Evolutionary conservation across 306 rosid genomes (phyloP).

Genomic region (Purshia tridentata): DNA sequence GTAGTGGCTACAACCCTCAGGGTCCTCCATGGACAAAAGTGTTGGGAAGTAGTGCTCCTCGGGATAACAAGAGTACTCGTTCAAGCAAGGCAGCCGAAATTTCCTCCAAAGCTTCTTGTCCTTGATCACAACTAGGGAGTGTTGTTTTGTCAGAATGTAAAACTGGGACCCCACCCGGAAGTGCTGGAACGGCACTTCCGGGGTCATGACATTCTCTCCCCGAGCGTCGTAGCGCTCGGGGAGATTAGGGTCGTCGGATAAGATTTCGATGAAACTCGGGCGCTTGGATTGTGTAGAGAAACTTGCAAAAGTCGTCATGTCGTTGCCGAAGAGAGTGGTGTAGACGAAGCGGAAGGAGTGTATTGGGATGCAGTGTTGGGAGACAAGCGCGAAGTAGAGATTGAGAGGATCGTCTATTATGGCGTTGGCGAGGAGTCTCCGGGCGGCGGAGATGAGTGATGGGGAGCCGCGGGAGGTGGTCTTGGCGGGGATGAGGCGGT

Average conservation of each 20-base stretch:
- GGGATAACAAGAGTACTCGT: slow-evolving; percentile 51
- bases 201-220: slow-evolving; percentile 48
- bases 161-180: slow-evolving; percentile 70
- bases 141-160: slow-evolving; percentile 41
- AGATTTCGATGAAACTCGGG: slow-evolving; percentile 55
- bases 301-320: background rate
- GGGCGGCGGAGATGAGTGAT: slow-evolving; percentile 49
- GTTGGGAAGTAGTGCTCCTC: slow-evolving; percentile 77
- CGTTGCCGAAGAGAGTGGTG: slow-evolving; percentile 28
- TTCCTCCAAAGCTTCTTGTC: slow-evolving; percentile 52
- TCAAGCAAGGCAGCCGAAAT: slow-evolving; percentile 51
- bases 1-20: slow-evolving; percentile 48
- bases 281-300: background rate
- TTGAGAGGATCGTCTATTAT: slow-evolving; percentile 52
- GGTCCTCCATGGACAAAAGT: slow-evolving; percentile 56
- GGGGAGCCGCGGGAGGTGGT: slow-evolving; percentile 53
- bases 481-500: slow-evolving; percentile 46
- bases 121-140: slow-evolving; percentile 41
- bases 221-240: slow-evolving; percentile 45
- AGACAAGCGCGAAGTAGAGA: slow-evolving; percentile 48
- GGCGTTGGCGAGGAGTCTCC: slow-evolving; percentile 58
- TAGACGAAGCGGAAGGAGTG: slow-evolving; percentile 49
- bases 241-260: slow-evolving; percentile 53
- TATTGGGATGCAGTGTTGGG: slow-evolving; percentile 61
- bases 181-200: slow-evolving; percentile 45